Evolutionary conservation across 352 stramenopile genomes (phyloP).

Genomic region (Phytopythium delawarense): DNA sequence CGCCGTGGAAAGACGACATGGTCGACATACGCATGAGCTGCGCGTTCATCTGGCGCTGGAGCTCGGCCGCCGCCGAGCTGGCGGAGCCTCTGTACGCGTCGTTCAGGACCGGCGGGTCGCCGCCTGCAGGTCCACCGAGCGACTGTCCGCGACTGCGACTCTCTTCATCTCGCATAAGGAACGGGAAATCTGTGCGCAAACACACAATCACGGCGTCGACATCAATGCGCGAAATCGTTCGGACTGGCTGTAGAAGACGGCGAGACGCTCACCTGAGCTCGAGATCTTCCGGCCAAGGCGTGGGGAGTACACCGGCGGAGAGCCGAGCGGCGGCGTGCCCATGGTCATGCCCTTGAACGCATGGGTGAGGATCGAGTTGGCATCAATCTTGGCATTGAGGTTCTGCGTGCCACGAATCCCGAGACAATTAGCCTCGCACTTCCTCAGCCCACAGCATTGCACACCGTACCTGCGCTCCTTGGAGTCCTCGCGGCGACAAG

Average conservation of each 20-base stretch:
- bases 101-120: conserved; percentile 20
- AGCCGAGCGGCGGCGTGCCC: conserved; percentile 28
- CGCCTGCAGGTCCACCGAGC: not conserved
- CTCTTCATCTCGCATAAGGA: conserved; percentile 65
- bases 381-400: conserved; percentile 25
- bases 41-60: conserved; percentile 43
- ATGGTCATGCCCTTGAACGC: conserved; percentile 61
- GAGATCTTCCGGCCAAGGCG: conserved; percentile 60
- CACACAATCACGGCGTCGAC: not conserved
- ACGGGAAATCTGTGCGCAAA: conserved; percentile 43
- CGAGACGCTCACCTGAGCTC: conserved; percentile 38
- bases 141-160: conserved; percentile 5
- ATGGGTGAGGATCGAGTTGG: conserved; percentile 53
- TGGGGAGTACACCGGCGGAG: conserved; percentile 42
- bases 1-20: conserved; percentile 56
- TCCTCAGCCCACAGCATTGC: not conserved
- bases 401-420: conserved; percentile 7
- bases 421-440: not conserved
- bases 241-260: too few relatives aligned
- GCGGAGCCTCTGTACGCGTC: conserved; percentile 19
- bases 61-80: conserved; percentile 20
- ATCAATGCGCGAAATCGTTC: not conserved
- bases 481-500: conserved; percentile 38
- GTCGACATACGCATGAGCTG: conserved; percentile 50
- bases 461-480: conserved; percentile 28